These are phyloP conservation scores for Talaromyces sp. DNA, from an alignment of 2,329 filamentous ascomycete genomes.

Conservation along the genomic window DNA sequence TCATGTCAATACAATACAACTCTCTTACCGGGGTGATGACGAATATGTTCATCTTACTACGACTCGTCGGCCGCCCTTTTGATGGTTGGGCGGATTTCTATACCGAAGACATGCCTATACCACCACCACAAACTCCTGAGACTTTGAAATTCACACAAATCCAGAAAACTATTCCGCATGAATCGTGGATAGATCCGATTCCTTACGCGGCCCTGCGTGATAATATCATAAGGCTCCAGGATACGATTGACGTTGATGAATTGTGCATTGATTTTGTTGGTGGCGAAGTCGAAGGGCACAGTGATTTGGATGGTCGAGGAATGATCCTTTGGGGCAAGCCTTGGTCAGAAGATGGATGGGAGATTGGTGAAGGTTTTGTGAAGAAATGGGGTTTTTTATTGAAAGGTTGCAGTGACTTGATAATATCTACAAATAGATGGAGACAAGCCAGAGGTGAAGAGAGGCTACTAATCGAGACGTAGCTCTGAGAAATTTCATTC, in stretches of 20 bases:
- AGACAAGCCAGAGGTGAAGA: slow-evolving; percentile 19
- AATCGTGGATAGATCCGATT: slow-evolving; percentile 9
- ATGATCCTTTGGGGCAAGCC: slow-evolving; percentile 25
- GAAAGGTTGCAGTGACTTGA: slow-evolving; percentile 18
- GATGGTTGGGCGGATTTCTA: slow-evolving; percentile 8
- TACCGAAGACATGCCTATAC: slow-evolving; percentile 2
- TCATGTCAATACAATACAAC: slow-evolving; percentile 6
- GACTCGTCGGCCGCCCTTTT: slow-evolving; percentile 3
- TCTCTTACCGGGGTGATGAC: slow-evolving; percentile 3
- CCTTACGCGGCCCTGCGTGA: slow-evolving; percentile 3
- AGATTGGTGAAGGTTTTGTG: slow-evolving; percentile 20
- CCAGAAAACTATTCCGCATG: slow-evolving; percentile 5
- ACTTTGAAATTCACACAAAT: slow-evolving; percentile 4
- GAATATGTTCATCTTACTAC: slow-evolving; percentile 7
- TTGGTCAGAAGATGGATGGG: slow-evolving; percentile 24
- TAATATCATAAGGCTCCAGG: slow-evolving; percentile 11
- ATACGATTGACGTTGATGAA: slow-evolving; percentile 12
- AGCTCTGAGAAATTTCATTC: neutral
- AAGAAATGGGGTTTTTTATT: slow-evolving; percentile 25
- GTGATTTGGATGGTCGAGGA: slow-evolving; percentile 4
- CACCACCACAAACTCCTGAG: neutral
- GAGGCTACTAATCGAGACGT: neutral
- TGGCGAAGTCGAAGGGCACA: slow-evolving; percentile 3
- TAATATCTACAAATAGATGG: slow-evolving; percentile 23
- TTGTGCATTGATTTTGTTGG: slow-evolving; percentile 16